Base-by-base conservation (phyloP, 2,329 filamentous ascomycete genomes). In the Diaporthe eres region DNA sequence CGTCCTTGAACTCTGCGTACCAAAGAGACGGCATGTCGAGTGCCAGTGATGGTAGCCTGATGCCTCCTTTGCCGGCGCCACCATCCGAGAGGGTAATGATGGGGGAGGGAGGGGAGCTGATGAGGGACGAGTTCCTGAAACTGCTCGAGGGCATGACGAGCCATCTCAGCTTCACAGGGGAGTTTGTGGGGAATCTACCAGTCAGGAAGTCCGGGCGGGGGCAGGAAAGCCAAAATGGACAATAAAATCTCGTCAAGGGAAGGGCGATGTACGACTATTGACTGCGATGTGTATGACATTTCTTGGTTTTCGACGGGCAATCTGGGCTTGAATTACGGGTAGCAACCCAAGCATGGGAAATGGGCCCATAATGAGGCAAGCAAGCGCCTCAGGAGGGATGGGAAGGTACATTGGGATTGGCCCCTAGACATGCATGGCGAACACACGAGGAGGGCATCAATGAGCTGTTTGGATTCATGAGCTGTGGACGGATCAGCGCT, bases 51-150 rank as follows among this genome's bases (percentile, higher is more conserved):
- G 79, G 79, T 22, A 71, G 75, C 19, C 63, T 75, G 28, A 79
- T 86, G 74, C 86, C 85, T 25, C 84, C 82, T 3, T 82, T 84
- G 34, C 88, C 86, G 5, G 83, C 83, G 2, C 86, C 87, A 13
- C 90, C 90, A 2, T 86, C 87, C 1, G 82, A 85, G 3, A 85
- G 86, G 71, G 88, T 90, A 55, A 88, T 92, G 85, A 81, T 82
- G 77, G 83, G 83, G 6, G 74, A 81, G 58, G 80, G 79, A 31
- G 79, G 81, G 17, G 80, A 83, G 39, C 80, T 83, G 72, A 79
- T 82, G 72, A 79, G 80, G 37, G 81, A 81, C 10, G 83, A 84
- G 77, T 80, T 84, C 42, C 78, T 82, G 79, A 78, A 82, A 15
- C 75, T 84, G 77, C 76, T 84, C 71, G 79, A 79, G 49, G 82